Evolutionary conservation across 208 protist species (phyloP), one percentile per base, ranked within the genome.

Genomic region (Sergeia podlipaevii): DNA sequence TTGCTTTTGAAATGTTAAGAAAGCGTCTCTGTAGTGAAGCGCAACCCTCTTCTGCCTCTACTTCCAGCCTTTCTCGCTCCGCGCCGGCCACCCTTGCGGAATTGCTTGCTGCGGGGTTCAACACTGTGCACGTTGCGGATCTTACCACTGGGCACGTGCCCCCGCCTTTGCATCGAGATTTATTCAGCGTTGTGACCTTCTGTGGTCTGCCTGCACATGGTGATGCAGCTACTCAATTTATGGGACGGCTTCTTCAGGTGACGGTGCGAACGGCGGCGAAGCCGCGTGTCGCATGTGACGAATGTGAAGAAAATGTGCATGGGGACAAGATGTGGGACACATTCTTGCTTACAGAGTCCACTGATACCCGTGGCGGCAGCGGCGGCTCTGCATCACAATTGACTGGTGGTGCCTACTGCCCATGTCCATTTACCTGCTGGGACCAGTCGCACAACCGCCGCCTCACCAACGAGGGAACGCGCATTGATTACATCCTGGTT

Each of bases 401-500:
- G 26, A 30, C 17, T 51, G 43, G 24, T 65, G 15, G 21, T 68
- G 47, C 52, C 4, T 85, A 81, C 65, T 80, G 73, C 64, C 74
- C 82, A 0, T 87, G 79, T 43, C 81, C 87, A 2, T 95, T 85
- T 69, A 96, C 91, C 17, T 93, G 87, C 65, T 96, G 87, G 85
- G 86, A 96, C 58, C 91, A 96, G 55, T 90, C 77, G 10, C 77
- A 68, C 58, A 96, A 96, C 60, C 69, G 69, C 32, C 84, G 91
- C 10, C 77, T 80, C 8, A 65, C 69, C 26, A 96, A 96, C 60
- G 79, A 89, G 24, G 91, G 91, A 33, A 92, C 80, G 7, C 81
- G 91, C 21, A 82, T 96, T 15, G 91, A 96, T 59, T 96, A 93
- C 72, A 89, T 95, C 53, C 70, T 96, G 18, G 74, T 96, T 26